These are phyloP conservation scores for Nissolia schottii DNA, from an alignment of 306 rosid genomes.

Conservation along the genomic window DNA sequence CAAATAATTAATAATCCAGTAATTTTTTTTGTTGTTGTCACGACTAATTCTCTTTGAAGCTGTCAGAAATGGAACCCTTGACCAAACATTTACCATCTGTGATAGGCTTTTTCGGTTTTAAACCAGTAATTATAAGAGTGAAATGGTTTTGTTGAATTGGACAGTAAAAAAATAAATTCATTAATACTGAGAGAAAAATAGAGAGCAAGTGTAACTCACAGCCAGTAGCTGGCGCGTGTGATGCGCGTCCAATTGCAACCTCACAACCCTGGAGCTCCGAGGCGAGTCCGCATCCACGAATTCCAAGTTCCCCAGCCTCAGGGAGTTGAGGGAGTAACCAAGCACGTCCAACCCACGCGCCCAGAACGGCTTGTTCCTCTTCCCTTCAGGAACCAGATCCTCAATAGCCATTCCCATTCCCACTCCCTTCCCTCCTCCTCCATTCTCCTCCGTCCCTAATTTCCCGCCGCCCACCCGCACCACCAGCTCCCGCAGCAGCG, in stretches of 20 bases:
- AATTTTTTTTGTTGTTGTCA: no score
- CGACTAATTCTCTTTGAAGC: no score
- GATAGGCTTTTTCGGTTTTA: no score
- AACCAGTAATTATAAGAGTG: no score
- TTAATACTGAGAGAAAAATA: neutral
- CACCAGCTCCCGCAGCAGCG: slow-evolving; percentile 51
- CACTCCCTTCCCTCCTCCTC: slow-evolving; percentile 23
- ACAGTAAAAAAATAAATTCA: no score
- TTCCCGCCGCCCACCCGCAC: neutral
- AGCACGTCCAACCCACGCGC: slow-evolving; percentile 92
- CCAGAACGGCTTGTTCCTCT: slow-evolving; percentile 70
- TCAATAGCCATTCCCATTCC: slow-evolving; percentile 43
- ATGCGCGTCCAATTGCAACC: slow-evolving; percentile 43
- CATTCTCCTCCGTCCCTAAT: neutral
- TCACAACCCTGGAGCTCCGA: slow-evolving; percentile 48
- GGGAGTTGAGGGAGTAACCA: slow-evolving; percentile 77
- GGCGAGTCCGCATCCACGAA: slow-evolving; percentile 44
- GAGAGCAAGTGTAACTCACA: slow-evolving; percentile 51
- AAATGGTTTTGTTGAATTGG: no score
- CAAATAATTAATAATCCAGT: no score
- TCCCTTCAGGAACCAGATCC: slow-evolving; percentile 68
- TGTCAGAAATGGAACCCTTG: no score
- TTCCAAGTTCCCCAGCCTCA: slow-evolving; percentile 52
- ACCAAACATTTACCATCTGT: no score
- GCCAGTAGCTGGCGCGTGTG: slow-evolving; percentile 46